phyloP scores from a whole-genome alignment of 129 eudicot species.

The Dittrichia graveolens region DNA sequence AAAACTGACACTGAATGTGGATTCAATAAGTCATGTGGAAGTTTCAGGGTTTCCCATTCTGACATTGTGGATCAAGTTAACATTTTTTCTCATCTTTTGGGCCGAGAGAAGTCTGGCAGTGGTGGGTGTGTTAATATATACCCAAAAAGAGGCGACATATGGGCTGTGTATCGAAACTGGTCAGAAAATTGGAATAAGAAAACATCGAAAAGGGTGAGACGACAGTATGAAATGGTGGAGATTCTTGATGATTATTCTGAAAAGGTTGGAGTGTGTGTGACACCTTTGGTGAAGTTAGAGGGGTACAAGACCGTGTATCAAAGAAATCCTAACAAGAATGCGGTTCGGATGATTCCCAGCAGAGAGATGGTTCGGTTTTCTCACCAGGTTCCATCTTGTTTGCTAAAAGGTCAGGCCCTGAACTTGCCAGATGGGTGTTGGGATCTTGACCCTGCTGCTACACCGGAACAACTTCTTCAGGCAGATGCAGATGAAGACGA shows the following conservation, averaged over 20 bases:
- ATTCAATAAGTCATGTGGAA: conserved; percentile 89
- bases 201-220: conserved; percentile 66
- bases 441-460: conserved; percentile 98
- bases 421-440: conserved; percentile 94
- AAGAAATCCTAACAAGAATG: conserved; percentile 53
- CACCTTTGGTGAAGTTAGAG: conserved; percentile 68
- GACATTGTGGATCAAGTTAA: conserved; percentile 82
- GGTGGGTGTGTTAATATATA: conserved; percentile 79
- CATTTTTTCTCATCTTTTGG: conserved; percentile 84
- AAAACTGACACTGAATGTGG: conserved; percentile 80
- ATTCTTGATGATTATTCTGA: conserved; percentile 84
- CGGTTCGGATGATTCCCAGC: conserved; percentile 65
- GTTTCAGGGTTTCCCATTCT: conserved; percentile 65
- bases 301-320: conserved; percentile 87
- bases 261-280: conserved; percentile 67
- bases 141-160: conserved; percentile 81
- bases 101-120: conserved; percentile 78
- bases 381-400: conserved; percentile 87
- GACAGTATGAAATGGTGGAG: conserved; percentile 90
- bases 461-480: conserved; percentile 81
- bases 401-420: conserved; percentile 54
- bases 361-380: conserved; percentile 93
- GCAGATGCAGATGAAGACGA: conserved; percentile 33
- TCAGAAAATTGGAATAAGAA: conserved; percentile 71
- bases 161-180: conserved; percentile 95